Base-by-base conservation (phyloP, 768 basidiomycete genomes). In the Gyrodon lividus region DNA sequence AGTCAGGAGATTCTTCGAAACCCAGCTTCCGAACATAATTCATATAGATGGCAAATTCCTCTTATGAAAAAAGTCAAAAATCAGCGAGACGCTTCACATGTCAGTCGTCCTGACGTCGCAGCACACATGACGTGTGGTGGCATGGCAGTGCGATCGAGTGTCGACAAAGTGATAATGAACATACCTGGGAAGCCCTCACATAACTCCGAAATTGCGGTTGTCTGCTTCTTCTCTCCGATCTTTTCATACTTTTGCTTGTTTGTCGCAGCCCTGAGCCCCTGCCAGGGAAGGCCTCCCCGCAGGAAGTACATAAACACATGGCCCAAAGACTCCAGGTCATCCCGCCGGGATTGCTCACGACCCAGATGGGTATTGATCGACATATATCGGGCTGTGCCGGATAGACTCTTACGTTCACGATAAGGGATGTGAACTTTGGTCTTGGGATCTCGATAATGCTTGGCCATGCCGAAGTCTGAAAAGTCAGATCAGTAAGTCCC, bases 171-270 rank as follows among this genome's bases (percentile, higher is more conserved):
- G 42, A 43, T 20, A 31, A 53, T 24, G 20, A 46, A 34, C 73
- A 81, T 63, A 56, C 94, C 93, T 56, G 97, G 96, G 75, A 96
- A 98, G 28, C 95, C 93, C 65, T 99, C 96, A 60, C 94, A 96
- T 30, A 99, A 74, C 68, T 99, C 96, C 22, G 82, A 76, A 60
- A 99, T 98, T 6, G 83, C 78, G 14, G 96, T 97, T 7, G 82
- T 88, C 71, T 98, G 96, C 74, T 93, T 99, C 81, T 98, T 98
- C 76, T 97, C 97, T 43, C 96, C 97, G 59, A 99, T 99, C 77
- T 98, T 98, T 73, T 99, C 97, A 68, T 99, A 99, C 75, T 98
- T 98, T 70, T 98, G 96, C 75, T 98, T 98, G 79, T 99, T 98
- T 2, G 96, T 99, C 8, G 94, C 94, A 19, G 96, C 97, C 64